phyloP scores from a whole-genome alignment of 1,284 basidiomycete genomes.

The Moesziomyces antarcticus region DNA sequence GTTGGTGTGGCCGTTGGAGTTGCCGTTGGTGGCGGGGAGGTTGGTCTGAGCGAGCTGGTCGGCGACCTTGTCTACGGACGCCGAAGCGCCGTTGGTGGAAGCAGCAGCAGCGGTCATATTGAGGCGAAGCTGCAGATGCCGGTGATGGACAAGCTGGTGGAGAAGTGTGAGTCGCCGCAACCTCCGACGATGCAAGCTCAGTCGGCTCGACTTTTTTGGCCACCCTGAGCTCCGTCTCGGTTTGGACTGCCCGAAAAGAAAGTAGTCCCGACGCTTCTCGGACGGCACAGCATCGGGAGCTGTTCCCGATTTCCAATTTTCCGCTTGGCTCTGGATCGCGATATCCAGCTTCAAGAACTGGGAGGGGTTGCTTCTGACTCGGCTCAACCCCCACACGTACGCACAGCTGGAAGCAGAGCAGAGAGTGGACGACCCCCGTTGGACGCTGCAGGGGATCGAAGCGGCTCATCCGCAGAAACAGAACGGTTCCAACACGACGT shows the following conservation, averaged over 20 bases:
- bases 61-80: constrained; percentile 36
- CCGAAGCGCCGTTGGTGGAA: constrained; percentile 21
- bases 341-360: no score
- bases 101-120: constrained; percentile 26
- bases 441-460: background rate
- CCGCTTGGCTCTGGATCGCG: no score
- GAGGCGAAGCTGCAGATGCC: constrained; percentile 4
- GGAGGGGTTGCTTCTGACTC: no score
- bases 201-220: background rate
- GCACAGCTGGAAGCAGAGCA: background rate
- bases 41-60: constrained; percentile 42
- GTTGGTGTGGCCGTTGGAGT: constrained; percentile 24
- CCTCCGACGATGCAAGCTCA: no score
- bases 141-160: background rate
- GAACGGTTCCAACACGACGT: no score
- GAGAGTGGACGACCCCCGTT: constrained; percentile 9
- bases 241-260: no score
- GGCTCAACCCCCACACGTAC: no score
- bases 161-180: no score
- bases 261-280: no score
- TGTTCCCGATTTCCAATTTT: no score
- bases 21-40: constrained; percentile 31
- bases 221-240: background rate
- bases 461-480: background rate
- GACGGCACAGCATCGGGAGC: no score